Base-by-base conservation (phyloP, 805 yeast genomes). In the Yarrowia deformans region DNA sequence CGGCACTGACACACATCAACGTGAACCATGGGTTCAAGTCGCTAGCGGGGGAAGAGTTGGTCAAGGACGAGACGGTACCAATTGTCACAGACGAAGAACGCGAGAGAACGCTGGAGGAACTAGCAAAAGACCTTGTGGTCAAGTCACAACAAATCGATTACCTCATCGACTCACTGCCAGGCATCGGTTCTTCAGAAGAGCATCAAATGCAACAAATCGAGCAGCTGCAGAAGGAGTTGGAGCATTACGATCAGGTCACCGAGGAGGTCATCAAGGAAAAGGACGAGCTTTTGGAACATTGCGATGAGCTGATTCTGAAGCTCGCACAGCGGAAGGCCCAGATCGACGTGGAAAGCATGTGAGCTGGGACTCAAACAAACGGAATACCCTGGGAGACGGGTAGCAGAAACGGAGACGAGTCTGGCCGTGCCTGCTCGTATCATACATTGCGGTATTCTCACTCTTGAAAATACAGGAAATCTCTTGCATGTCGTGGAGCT, bases 111-210 rank as follows among this genome's bases (percentile, higher is more conserved):
- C 83, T 87, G 58, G 87, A 86, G 73, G 98, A 95, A 75, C 82
- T 95, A 9, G 85, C 97, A 1, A 86, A 90, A 0, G 99, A 94
- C 76, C 84, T 94, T 9, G 90, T 93, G 34, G 79, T 92, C 70
- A 93, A 93, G 75, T 86, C 96, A 6, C 85, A 96, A 73, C 98
- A 95, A 77, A 90, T 94, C 16, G 85, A 91, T 48, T 88, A 90
- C 74, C 84, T 94, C 35, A 93, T 94, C 48, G 96, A 91, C 75
- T 87, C 97, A 2, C 81, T 94, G 52, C 99, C 99, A 0, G 98
- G 98, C 13, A 91, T 92, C 2, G 97, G 96, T 9, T 93, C 90
- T 0, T 86, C 93, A 1, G 90, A 90, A 32, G 85, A 83, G 55
- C 88, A 86, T 68, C 98, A 93, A 78, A 77, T 93, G 76, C 79